These are phyloP conservation scores for Leavenworthia alabamica DNA, from an alignment of 345 rosid species.

Conservation along the genomic window DNA sequence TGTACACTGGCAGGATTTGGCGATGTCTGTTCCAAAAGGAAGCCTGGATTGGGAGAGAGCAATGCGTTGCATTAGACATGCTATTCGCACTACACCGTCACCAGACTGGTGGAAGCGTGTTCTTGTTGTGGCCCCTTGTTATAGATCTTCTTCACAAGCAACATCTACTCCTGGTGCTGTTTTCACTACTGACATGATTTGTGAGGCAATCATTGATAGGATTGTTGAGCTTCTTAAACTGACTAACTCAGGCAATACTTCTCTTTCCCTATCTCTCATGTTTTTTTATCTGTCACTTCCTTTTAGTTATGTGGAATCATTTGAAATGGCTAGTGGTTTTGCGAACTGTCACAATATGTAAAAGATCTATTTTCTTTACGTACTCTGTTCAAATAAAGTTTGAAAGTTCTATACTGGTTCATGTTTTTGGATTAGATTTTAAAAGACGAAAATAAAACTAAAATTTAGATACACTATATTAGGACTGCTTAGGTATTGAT, in stretches of 20 bases:
- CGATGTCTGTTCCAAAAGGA: constrained; percentile 79
- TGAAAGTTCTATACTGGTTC: background rate
- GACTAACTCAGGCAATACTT: constrained; percentile 77
- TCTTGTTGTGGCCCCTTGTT: constrained; percentile 81
- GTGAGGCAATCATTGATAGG: constrained; percentile 87
- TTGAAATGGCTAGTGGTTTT: background rate
- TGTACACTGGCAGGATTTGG: constrained; percentile 63
- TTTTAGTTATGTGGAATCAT: background rate
- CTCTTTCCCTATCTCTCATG: constrained; percentile 24
- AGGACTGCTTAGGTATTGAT: constrained; percentile 18
- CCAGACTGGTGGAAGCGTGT: constrained; percentile 99
- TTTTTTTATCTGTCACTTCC: constrained; percentile 2
- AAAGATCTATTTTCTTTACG: background rate
- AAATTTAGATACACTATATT: background rate
- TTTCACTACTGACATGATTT: constrained; percentile 84
- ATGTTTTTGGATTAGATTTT: background rate
- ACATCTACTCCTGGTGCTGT: constrained; percentile 89
- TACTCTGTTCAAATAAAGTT: background rate
- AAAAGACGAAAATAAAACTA: background rate
- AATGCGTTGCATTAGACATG: constrained; percentile 90
- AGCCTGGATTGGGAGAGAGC: constrained; percentile 99
- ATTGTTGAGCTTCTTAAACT: constrained; percentile 86
- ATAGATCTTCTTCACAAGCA: constrained; percentile 58
- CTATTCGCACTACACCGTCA: constrained; percentile 92
- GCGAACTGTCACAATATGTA: background rate